Conservation (phyloP, 1,284 basidiomycete species). For the Pulveroboletus sp. region DNA sequence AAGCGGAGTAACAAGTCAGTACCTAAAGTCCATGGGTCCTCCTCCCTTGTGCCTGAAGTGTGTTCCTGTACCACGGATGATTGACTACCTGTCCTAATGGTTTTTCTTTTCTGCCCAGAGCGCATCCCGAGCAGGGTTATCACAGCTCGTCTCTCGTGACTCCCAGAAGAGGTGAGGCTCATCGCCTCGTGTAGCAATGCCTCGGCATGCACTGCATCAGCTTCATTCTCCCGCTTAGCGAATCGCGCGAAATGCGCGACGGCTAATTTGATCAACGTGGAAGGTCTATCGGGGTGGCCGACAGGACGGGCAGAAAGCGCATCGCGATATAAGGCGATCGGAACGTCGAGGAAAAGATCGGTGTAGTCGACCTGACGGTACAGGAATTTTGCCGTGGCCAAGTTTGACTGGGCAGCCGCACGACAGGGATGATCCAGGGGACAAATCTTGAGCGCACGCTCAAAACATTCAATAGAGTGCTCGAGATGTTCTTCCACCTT, state of each 20-base stretch:
- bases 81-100: too few species aligned
- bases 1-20: too few species aligned
- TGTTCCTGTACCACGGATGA: too few species aligned
- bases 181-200: background rate
- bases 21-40: too few species aligned
- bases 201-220: too few species aligned
- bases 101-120: too few species aligned
- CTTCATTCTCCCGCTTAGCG: background rate
- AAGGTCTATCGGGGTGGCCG: background rate
- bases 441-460: background rate
- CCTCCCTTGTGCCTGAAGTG: too few species aligned
- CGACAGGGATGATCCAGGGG: background rate
- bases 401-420: background rate
- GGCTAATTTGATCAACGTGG: background rate
- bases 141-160: background rate
- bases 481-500: background rate
- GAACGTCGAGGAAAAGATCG: background rate
- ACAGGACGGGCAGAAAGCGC: background rate
- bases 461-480: background rate
- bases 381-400: background rate
- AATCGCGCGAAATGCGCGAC: background rate
- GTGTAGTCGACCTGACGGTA: background rate
- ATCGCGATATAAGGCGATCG: background rate
- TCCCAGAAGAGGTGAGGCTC: background rate
- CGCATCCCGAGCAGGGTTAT: slow-evolving; percentile 16